A percentile compares a stretch with the other conserved stretches of the same genome.
phyloP scores from a whole-genome alignment of 2,329 filamentous ascomycete species.

The Orbilia ellipsospora region DNA sequence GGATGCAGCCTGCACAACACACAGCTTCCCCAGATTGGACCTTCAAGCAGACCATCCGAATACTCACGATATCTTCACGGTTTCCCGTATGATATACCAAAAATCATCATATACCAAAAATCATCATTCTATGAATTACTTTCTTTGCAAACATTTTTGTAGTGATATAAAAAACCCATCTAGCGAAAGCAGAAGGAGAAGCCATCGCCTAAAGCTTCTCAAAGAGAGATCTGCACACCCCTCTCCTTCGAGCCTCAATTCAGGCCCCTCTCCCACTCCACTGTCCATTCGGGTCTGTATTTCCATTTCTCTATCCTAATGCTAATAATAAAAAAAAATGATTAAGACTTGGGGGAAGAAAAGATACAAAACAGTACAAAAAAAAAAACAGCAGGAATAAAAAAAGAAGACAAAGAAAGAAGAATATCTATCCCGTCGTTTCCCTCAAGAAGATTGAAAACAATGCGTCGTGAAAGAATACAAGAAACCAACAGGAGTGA shows the following conservation, averaged over 20 bases:
- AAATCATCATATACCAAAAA: no score
- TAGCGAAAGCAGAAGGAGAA: background rate
- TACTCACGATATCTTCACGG: background rate
- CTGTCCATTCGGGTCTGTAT: background rate
- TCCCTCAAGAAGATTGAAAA: conserved; percentile 57
- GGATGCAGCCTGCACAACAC: conserved; percentile 14
- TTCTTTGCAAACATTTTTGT: background rate
- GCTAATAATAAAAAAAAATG: conserved; percentile 11
- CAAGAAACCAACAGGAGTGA: conserved; percentile 21
- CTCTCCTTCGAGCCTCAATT: conserved; percentile 45
- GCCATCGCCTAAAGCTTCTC: conserved; percentile 1
- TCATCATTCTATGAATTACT: background rate
- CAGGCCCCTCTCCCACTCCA: background rate
- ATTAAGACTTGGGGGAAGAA: conserved; percentile 7
- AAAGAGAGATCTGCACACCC: conserved; percentile 62
- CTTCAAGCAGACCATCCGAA: background rate
- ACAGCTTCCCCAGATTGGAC: background rate
- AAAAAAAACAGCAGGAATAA: conserved; percentile 13
- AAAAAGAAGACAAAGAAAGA: conserved; percentile 20
- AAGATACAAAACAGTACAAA: conserved; percentile 2
- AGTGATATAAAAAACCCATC: background rate
- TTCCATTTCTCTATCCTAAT: conserved; percentile 53
- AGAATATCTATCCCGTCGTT: conserved; percentile 49
- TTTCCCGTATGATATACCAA: background rate
- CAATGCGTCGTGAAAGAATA: conserved; percentile 20